Percentiles rank a stretch among this genome's conserved stretches.
phyloP scores from a whole-genome alignment of 768 basidiomycete genomes.

The Mrakia frigida region DNA sequence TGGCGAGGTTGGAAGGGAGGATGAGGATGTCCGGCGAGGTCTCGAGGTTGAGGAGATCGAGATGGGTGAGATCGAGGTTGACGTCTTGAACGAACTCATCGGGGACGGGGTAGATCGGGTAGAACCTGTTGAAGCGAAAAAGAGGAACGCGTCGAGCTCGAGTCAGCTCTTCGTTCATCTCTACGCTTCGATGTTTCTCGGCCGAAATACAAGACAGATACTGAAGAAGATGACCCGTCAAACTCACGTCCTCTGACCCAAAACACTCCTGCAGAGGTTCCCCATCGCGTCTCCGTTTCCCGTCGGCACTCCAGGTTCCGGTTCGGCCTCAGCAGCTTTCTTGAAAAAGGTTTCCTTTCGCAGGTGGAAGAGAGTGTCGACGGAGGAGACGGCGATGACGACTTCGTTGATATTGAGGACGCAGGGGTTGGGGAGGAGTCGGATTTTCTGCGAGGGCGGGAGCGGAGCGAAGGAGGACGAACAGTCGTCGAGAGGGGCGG shows the following conservation, averaged over 20 bases:
- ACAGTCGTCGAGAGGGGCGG: neutral
- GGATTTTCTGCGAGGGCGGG: slow-evolving; percentile 57
- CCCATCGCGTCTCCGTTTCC: slow-evolving; percentile 62
- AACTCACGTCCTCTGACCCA: slow-evolving; percentile 77
- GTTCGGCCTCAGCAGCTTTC: slow-evolving; percentile 58
- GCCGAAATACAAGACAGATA: too few relatives aligned
- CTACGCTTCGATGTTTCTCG: too few relatives aligned
- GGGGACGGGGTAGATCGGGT: slow-evolving; percentile 87
- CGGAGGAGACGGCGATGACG: slow-evolving; percentile 69
- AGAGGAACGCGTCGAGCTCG: neutral
- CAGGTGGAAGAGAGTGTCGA: slow-evolving; percentile 84
- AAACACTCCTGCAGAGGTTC: slow-evolving; percentile 67
- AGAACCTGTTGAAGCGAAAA: slow-evolving; percentile 60
- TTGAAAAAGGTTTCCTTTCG: slow-evolving; percentile 74
- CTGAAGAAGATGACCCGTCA: neutral
- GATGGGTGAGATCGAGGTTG: slow-evolving; percentile 84
- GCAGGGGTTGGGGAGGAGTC: slow-evolving; percentile 77
- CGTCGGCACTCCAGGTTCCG: slow-evolving; percentile 41
- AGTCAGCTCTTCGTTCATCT: neutral
- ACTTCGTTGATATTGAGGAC: slow-evolving; percentile 80
- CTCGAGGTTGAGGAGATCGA: slow-evolving; percentile 50
- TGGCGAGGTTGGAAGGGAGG: slow-evolving; percentile 78
- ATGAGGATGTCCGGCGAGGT: slow-evolving; percentile 76
- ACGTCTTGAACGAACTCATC: slow-evolving; percentile 67
- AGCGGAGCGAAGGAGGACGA: neutral